Percentiles rank a stretch among this genome's conserved stretches.
Evolutionary conservation across 345 rosid species (phyloP).

Genomic region (Boechera stricta): DNA sequence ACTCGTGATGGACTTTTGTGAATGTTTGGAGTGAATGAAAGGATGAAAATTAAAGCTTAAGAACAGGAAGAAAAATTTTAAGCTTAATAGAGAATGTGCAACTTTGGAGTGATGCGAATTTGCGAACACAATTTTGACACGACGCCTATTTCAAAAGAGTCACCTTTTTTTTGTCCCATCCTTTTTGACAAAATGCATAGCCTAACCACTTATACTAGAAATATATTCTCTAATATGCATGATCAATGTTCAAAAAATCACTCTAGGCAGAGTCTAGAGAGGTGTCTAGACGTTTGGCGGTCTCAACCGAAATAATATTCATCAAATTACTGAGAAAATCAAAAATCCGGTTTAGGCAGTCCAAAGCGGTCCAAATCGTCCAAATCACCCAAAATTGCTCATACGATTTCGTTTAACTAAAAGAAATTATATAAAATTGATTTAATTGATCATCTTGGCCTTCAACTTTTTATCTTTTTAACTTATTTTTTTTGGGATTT

Average conservation of each 20-base stretch:
- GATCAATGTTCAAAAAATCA: neutral
- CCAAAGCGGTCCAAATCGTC: no score
- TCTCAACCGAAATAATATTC: no score
- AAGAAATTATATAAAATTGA: no score
- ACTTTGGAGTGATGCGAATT: neutral
- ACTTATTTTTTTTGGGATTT: no score
- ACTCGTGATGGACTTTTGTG: neutral
- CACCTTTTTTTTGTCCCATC: slow-evolving; percentile 28
- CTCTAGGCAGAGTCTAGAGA: no score
- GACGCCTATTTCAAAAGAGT: slow-evolving; percentile 20
- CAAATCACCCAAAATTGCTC: no score
- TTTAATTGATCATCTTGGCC: no score
- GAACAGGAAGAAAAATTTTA: neutral
- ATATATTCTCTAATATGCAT: slow-evolving; percentile 2
- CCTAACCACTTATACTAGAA: slow-evolving; percentile 16
- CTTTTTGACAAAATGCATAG: slow-evolving; percentile 33
- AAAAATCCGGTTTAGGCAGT: no score
- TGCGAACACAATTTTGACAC: slow-evolving; percentile 23
- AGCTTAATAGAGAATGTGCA: neutral
- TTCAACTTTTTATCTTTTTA: no score
- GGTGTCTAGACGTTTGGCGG: no score
- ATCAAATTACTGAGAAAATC: no score
- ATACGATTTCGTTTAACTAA: no score
- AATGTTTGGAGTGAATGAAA: neutral
- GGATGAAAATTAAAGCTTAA: neutral